Base-by-base conservation (phyloP, 1,139 yeast species). In the Geotrichum reessii region DNA sequence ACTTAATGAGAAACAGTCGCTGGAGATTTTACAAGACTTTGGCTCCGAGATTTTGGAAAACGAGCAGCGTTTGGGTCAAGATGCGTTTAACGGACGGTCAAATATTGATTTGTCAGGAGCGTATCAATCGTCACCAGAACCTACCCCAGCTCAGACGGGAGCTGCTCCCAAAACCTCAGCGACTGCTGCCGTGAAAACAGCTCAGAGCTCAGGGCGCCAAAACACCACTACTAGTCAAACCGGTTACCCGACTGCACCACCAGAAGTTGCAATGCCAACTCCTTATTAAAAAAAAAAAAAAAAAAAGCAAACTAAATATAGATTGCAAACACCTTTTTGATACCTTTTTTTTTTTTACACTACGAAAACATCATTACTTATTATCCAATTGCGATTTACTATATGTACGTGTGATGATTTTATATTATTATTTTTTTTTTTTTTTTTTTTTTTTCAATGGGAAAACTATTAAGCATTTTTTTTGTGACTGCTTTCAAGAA, bases 1-100 rank as follows among this genome's bases (percentile, higher is more conserved):
- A 3, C 19, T 57, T 19, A 47, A 50, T 40, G 61, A 56, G 24
- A 56, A 53, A 6, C 56, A 53, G 31, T 50, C 61, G 3, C 53
- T 58, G 2, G 44, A 49, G 22, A 27, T 42, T 12, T 52, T 50
- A n/a, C 12, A 27, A 14, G 60, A 57, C 33, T 28, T 57, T 27
- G 60, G 56, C 17, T 21, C 52, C 14, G 53, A 57, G 21, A 14
- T 50, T 9, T 24, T 21, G 31, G 49, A 37, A 17, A 55, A 28
- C 19, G 52, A 50, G 51, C 25, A 50, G 24, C 44, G 37, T 21
- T 28, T 52, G 21, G 59, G 59, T 17, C 59, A 57, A 25, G 46
- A 50, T 17, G 53, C 53, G 17, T 27, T 33, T 14, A 31, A 25
- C 5, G 53, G 53, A 31, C 22, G 53, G 44, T 44, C 53, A 4